phyloP scores from a whole-genome alignment of 805 yeast genomes.

The Yamadazyma phyllophila region DNA sequence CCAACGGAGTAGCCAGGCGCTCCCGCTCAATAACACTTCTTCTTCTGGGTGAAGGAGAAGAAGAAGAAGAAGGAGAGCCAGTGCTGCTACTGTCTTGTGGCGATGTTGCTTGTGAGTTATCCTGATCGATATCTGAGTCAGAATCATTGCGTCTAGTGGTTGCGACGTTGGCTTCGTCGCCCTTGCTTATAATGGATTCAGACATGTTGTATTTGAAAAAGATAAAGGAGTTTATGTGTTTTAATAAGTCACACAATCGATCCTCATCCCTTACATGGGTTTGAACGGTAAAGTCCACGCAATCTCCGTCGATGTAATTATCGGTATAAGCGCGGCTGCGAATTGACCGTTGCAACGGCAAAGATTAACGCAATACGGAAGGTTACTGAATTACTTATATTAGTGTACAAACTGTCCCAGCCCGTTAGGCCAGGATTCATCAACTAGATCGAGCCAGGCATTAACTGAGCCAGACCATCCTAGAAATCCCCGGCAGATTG shows the following conservation, averaged over 20 bases:
- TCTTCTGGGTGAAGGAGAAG: background rate
- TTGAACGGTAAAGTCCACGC: background rate
- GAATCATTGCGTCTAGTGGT: conserved; percentile 7
- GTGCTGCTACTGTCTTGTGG: too few species aligned
- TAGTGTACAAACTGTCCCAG: conserved; percentile 2
- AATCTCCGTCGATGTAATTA: background rate
- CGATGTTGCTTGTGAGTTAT: too few species aligned
- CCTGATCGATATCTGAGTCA: background rate
- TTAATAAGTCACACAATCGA: too few species aligned
- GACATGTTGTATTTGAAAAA: background rate
- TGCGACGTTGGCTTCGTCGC: conserved; percentile 5
- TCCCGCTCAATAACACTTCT: too few species aligned
- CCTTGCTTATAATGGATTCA: background rate
- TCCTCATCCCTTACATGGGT: too few species aligned
- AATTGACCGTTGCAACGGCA: background rate
- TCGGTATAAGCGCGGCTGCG: background rate
- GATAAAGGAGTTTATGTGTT: too few species aligned
- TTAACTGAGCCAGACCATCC: too few species aligned
- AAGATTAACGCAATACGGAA: background rate
- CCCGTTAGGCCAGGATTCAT: too few species aligned
- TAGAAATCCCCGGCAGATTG: conserved; percentile 8
- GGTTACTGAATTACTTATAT: background rate
- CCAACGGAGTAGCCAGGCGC: too few species aligned
- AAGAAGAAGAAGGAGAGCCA: background rate
- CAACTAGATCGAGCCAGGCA: too few species aligned